Evolutionary conservation across 2,329 filamentous ascomycete genomes (phyloP), one percentile per base, ranked within the genome.

Genomic region (Fusarium penzigii): DNA sequence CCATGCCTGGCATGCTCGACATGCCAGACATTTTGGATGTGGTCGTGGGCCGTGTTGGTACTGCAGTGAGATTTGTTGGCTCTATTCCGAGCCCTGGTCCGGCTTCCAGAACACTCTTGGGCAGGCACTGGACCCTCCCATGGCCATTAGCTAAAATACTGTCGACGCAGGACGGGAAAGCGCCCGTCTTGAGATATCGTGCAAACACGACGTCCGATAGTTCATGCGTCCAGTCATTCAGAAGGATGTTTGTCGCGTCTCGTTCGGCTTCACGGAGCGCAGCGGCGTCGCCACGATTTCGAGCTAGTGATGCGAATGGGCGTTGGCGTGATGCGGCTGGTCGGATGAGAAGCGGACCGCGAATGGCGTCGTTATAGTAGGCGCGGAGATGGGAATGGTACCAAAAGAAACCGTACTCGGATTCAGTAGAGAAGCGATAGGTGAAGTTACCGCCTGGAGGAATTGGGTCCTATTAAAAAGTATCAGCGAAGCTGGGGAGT

Each of bases 21-120:
- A 25, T 25, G 20, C 20, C 20, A 25, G 20, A 25, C 20, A 25
- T 25, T 25, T 25, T 25, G 20, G 20, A 25, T 25, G 20, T 25
- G 20, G 20, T 25, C 20, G 20, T 25, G 20, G 20, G 20, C 20
- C 20, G 20, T 25, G 20, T 25, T 25, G 20, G 20, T 25, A 25
- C 20, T 25, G 20, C 20, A 25, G 20, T 25, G 20, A 25, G 20
- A 25, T 25, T 25, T 25, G 20, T 25, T 25, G 20, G 20, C 20
- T 25, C 20, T 25, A 25, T 25, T 25, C 20, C 20, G 20, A 25
- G 20, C 20, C 20, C 20, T 25, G 20, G 20, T 25, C 20, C 20
- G 20, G 20, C 20, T 25, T 25, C 20, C 20, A 25, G 20, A 25
- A 25, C 20, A 25, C 20, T 25, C 16, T 70, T 34, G 32, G 50